Evolutionary conservation across 306 rosid species (phyloP).

Genomic region (Trichosanthes cucumerina): DNA sequence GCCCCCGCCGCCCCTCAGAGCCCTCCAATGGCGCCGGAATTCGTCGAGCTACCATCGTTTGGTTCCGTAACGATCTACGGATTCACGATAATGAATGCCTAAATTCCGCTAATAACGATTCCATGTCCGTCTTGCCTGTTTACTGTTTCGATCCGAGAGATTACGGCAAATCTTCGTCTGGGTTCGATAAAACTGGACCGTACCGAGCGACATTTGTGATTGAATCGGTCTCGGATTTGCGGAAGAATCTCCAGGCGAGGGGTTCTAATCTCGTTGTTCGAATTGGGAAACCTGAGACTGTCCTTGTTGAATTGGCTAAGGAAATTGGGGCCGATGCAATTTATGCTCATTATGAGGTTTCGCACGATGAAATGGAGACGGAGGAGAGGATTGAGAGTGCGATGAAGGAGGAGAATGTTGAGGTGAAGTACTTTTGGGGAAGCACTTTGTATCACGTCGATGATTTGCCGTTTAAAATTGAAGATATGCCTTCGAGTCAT

Average conservation of each 20-base stretch:
- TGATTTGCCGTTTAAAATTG: slow-evolving; percentile 76
- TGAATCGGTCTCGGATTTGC: slow-evolving; percentile 64
- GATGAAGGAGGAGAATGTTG: slow-evolving; percentile 79
- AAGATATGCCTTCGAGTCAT: slow-evolving; percentile 77
- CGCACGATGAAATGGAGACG: slow-evolving; percentile 67
- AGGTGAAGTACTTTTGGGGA: slow-evolving; percentile 89
- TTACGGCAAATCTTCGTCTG: slow-evolving; percentile 75
- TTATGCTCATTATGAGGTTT: slow-evolving; percentile 68
- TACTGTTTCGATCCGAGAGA: slow-evolving; percentile 90
- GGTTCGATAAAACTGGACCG: slow-evolving; percentile 82
- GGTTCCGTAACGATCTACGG: slow-evolving; percentile 93
- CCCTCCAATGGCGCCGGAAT: slow-evolving; percentile 72
- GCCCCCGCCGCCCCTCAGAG: slow-evolving; percentile 70
- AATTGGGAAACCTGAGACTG: slow-evolving; percentile 74
- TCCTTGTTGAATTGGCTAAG: slow-evolving; percentile 68
- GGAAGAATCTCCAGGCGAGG: slow-evolving; percentile 56
- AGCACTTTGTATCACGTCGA: slow-evolving; percentile 78
- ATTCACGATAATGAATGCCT: slow-evolving; percentile 77
- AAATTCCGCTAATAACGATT: slow-evolving; percentile 60
- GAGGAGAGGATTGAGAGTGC: slow-evolving; percentile 68
- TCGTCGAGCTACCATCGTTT: slow-evolving; percentile 74
- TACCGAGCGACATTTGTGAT: slow-evolving; percentile 63
- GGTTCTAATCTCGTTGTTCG: slow-evolving; percentile 89
- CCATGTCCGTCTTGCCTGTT: slow-evolving; percentile 75
- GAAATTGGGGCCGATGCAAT: slow-evolving; percentile 76